Base-by-base conservation (phyloP, 176 grass and related monocot species). In the Oropetium thomaeum region DNA sequence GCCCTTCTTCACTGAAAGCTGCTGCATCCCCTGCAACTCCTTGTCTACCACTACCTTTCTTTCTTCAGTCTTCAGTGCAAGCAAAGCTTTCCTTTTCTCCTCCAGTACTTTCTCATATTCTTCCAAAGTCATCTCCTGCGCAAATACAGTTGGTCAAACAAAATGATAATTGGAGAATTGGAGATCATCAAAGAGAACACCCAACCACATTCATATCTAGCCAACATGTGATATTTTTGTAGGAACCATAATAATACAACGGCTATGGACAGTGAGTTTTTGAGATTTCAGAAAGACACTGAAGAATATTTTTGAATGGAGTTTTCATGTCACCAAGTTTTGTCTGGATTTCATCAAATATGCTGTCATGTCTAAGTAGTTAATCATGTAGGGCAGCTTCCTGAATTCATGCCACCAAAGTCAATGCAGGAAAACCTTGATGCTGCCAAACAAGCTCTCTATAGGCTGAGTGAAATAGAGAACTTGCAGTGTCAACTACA, bases 71-170 rank as follows among this genome's bases (percentile, higher is more conserved):
- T 89, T 96, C 62, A 88, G 35, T 54, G 71, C 79, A 79, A 91
- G 82, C 45, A 96, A 59, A 47, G 92, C 83, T 81, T 89, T 96
- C 67, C 92, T 77, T 49, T 82, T 96, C 80, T 96, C 92, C 68
- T 96, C 92, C 72, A 75, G 34, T 69, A 91, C n/a, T 70, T 91
- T 96, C 57, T 96, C 92, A 86, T 96, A 96, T 82, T 96, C 88
- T 64, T 91, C 92, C 80, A 96, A 62, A 77, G 92, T 96, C 92
- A 96, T 91, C 73, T 91, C 92, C 92, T 96, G 51, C 6, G 48
- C 55, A 77, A 80, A n/a, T n/a, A n/a, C 37, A 14, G 51, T 52
- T 41, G 35, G 59, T 20, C 12, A 44, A 45, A 39, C 55, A 49
- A 2, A 5, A 31, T 58, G 63, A 71, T 74, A 11, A 29, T 19